Percentiles rank a stretch among this genome's conserved stretches.
Evolutionary conservation across 345 rosid species (phyloP).

Genomic region (Pugionium cornutum): DNA sequence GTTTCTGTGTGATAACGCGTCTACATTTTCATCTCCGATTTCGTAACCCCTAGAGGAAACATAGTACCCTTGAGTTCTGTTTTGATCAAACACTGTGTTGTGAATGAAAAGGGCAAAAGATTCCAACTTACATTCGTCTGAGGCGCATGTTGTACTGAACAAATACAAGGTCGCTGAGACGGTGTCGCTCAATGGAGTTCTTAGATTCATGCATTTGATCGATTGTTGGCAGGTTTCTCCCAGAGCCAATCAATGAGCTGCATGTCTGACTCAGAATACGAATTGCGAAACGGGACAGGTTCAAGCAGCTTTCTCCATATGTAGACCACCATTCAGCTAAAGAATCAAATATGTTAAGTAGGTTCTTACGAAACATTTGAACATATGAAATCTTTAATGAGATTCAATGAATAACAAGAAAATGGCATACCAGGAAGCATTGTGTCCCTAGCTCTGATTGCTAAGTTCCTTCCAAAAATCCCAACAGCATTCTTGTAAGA

Average conservation of each 20-base stretch:
- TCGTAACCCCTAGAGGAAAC: conserved; percentile 30
- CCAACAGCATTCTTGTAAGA: conserved; percentile 76
- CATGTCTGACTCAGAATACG: conserved; percentile 89
- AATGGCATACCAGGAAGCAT: conserved; percentile 62
- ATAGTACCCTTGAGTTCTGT: conserved; percentile 28
- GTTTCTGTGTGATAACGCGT: conserved; percentile 56
- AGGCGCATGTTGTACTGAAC: conserved; percentile 85
- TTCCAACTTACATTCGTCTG: conserved; percentile 54
- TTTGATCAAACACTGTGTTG: background rate
- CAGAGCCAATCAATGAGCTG: conserved; percentile 48
- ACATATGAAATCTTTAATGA: background rate
- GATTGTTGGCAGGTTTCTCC: conserved; percentile 42
- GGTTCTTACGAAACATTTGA: background rate
- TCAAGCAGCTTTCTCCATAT: conserved; percentile 88
- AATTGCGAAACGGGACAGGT: conserved; percentile 75
- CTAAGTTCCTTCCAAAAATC: conserved; percentile 89
- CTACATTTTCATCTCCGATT: conserved; percentile 45
- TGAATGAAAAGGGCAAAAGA: background rate
- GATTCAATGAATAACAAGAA: background rate
- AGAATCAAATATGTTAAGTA: conserved; percentile 7
- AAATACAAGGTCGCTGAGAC: conserved; percentile 67
- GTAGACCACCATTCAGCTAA: conserved; percentile 98
- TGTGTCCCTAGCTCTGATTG: conserved; percentile 78
- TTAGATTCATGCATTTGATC: conserved; percentile 55
- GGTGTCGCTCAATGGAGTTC: conserved; percentile 76